Evolutionary conservation across 345 rosid genomes (phyloP).

Genomic region (Arabidopsis arenosa): DNA sequence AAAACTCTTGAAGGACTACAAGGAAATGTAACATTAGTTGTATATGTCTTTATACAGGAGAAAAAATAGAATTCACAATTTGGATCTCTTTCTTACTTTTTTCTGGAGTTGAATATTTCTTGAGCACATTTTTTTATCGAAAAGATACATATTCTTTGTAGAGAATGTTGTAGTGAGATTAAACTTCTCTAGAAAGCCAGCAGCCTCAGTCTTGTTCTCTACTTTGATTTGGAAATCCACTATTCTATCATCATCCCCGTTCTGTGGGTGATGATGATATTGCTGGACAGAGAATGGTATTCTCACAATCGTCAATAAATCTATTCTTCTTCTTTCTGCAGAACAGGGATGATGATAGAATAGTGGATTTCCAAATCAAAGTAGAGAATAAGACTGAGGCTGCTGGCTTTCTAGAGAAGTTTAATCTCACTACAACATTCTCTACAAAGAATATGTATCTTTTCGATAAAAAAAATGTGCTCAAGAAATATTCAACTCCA

Average conservation of each 20-base stretch:
- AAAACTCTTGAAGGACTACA: conserved; percentile 91
- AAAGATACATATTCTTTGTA: conserved; percentile 95
- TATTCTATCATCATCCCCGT: conserved; percentile 46
- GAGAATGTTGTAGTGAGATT: conserved; percentile 66
- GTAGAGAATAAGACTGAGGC: conserved; percentile 56
- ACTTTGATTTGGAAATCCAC: too few species aligned
- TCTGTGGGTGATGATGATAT: too few species aligned
- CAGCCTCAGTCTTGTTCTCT: conserved; percentile 58
- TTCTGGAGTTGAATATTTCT: conserved; percentile 88
- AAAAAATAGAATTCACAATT: conserved; percentile 7
- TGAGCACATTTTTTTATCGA: conserved; percentile 70
- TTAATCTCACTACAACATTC: conserved; percentile 67
- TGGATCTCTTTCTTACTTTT: conserved; percentile 55
- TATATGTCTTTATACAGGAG: background rate
- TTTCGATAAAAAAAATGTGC: conserved; percentile 66
- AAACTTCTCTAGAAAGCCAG: conserved; percentile 82
- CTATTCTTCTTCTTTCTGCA: too few species aligned
- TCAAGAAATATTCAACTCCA: conserved; percentile 85
- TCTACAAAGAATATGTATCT: conserved; percentile 94
- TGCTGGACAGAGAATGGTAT: too few species aligned
- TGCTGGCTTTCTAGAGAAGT: conserved; percentile 79
- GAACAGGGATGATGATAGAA: conserved; percentile 46
- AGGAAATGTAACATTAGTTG: background rate
- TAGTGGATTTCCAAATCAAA: too few species aligned
- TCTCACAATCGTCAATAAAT: too few species aligned